Evolutionary conservation across 2,329 filamentous ascomycete genomes (phyloP).

Genomic region (Colletotrichum plurivorum): DNA sequence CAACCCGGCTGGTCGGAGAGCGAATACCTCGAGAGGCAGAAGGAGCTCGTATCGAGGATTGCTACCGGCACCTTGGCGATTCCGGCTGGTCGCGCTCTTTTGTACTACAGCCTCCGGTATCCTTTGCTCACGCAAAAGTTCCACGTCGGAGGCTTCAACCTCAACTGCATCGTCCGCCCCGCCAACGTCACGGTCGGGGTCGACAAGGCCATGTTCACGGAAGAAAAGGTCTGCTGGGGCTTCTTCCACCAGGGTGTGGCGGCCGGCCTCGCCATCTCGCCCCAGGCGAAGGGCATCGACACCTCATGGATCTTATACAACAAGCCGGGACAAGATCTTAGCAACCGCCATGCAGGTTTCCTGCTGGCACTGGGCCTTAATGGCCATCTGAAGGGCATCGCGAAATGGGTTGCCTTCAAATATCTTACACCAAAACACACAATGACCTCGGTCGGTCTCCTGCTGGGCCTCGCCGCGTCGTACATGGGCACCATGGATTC

Average conservation of each 20-base stretch:
- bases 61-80: constrained; percentile 91
- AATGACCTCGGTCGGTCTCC: constrained; percentile 97
- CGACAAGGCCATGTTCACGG: constrained; percentile 87
- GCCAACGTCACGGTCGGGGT: constrained; percentile 94
- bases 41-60: constrained; percentile 87
- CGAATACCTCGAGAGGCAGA: constrained; percentile 91
- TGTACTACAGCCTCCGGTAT: constrained; percentile 89
- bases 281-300: constrained; percentile 91
- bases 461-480: constrained; percentile 92
- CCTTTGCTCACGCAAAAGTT: constrained; percentile 95
- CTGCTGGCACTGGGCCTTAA: constrained; percentile 92
- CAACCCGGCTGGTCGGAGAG: constrained; percentile 87
- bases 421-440: constrained; percentile 99
- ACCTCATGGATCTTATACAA: constrained; percentile 99
- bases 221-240: constrained; percentile 98
- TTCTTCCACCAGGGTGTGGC: constrained; percentile 98
- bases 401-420: constrained; percentile 99
- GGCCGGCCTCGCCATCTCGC: constrained; percentile 92
- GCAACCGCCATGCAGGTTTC: constrained; percentile 96
- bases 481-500: constrained; percentile 98
- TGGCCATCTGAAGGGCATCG: constrained; percentile 92
- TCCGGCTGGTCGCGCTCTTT: constrained; percentile 86
- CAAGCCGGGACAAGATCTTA: constrained; percentile 87
- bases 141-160: constrained; percentile 89
- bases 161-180: constrained; percentile 92